These are phyloP conservation scores for Pseudoturritis turrita DNA, from an alignment of 345 rosid species.

Conservation along the genomic window DNA sequence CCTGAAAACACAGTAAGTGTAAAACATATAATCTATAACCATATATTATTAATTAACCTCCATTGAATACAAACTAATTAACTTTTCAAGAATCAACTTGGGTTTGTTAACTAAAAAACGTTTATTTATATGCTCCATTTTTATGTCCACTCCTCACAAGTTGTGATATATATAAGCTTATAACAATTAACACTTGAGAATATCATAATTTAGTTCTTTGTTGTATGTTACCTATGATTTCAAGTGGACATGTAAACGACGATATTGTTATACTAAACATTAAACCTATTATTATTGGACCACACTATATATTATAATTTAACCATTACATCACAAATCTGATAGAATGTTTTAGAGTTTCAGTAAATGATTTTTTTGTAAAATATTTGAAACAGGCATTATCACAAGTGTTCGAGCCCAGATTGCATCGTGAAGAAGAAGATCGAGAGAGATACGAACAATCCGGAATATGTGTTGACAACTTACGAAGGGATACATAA, in stretches of 20 bases:
- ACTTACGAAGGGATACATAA: constrained; percentile 78
- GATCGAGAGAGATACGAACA: constrained; percentile 67
- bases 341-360: background rate
- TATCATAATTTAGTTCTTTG: constrained; percentile 7
- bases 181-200: constrained; percentile 16
- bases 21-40: background rate
- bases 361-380: background rate
- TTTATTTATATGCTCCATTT: background rate
- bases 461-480: constrained; percentile 65
- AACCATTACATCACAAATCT: background rate
- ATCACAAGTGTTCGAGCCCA: constrained; percentile 62
- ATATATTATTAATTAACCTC: no score
- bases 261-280: background rate
- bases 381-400: constrained; percentile 52
- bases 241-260: constrained; percentile 16
- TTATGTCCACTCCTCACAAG: constrained; percentile 17
- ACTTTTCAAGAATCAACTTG: background rate
- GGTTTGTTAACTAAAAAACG: background rate
- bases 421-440: constrained; percentile 85
- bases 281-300: background rate
- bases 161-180: constrained; percentile 8
- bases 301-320: background rate
- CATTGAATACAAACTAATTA: background rate
- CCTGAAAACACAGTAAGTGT: background rate
- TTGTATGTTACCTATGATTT: constrained; percentile 10